A percentile compares a stretch with the other conserved stretches of the same genome.
Evolutionary conservation across 2,329 filamentous ascomycete genomes (phyloP).

Genomic region (Hypocreales sp.): DNA sequence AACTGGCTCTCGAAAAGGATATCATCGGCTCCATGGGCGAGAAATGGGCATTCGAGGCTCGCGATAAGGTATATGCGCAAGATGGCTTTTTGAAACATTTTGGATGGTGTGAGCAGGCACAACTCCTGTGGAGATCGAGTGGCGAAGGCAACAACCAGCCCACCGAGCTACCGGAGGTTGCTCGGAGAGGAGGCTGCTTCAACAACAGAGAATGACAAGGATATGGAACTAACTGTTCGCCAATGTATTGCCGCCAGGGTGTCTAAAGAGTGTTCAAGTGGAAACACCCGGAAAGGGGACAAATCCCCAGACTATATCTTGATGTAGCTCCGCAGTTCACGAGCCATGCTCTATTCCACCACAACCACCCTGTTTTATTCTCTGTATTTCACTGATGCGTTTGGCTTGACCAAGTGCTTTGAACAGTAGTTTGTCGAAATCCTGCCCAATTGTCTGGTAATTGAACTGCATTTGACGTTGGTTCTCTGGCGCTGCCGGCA

Average conservation of each 20-base stretch:
- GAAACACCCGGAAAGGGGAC: too few species aligned
- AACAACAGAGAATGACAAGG: constrained; percentile 1
- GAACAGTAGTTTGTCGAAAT: too few species aligned
- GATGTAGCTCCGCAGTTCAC: too few species aligned
- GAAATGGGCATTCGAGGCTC: constrained; percentile 7
- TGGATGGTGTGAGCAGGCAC: constrained; percentile 17
- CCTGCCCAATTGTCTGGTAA: too few species aligned
- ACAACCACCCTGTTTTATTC: too few species aligned
- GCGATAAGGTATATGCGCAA: constrained; percentile 13
- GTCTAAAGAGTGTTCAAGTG: background rate
- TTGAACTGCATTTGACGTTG: too few species aligned
- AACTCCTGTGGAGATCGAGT: constrained; percentile 12
- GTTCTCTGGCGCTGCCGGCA: too few species aligned
- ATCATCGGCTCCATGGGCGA: constrained; percentile 2
- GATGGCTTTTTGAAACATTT: constrained; percentile 17
- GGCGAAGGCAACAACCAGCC: constrained; percentile 1
- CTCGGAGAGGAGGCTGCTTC: constrained; percentile 2
- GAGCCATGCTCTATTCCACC: too few species aligned
- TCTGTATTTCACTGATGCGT: too few species aligned
- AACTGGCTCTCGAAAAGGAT: constrained; percentile 7
- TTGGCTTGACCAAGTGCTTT: too few species aligned
- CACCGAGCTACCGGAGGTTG: constrained; percentile 1
- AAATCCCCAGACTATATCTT: too few species aligned
- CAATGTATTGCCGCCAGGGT: background rate
- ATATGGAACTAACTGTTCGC: too few species aligned